Evolutionary conservation across 179 eudicot species (phyloP), one percentile per base, ranked within the genome.

Genomic region (Beta corolliflora): DNA sequence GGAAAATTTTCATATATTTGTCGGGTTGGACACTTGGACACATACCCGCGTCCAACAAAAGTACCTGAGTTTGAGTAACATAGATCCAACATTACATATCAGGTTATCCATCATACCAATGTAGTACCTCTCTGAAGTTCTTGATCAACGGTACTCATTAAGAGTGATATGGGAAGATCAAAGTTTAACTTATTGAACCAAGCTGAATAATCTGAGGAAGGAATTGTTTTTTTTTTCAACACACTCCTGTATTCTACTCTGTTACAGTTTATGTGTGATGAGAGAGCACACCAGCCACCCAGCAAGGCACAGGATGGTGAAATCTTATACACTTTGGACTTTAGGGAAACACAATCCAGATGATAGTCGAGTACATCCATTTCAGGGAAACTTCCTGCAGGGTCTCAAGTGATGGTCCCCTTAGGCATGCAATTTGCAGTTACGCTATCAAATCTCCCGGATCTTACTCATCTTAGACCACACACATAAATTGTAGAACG

Each of bases 391-490:
- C 53, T 80, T 72, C 63, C 70, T 73, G 64, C 73, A 19, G 54
- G 21, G 48, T 73, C 73, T 63, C 73, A 53, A 18, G 46, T 29
- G 44, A 73, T 80, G 82, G 63, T 63, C 60, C 73, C 76, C 61
- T 50, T 29, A 18, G 16, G 72, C 67, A 14, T 5, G 58, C 46
- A 46, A 15, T 31, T 13, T 45, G 54, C 50, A 19, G 54, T 50
- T 18, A 29, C 7, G 31, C 61, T 73, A 48, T 73, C 41, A 61
- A 45, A 55, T 46, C 12, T 70, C 21, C 9, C 31, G 31, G 14
- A n/a, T n/a, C n/a, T n/a, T n/a, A n/a, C n/a, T n/a, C n/a, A 31
- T n/a, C 21, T 14, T 13, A 48, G 36, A 73, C 61, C n/a, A n/a
- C 41, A 74, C 58, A 9, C 25, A 61, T 63, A 73, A 59, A 52